phyloP scores from a whole-genome alignment of 2,329 filamentous ascomycete species.

The Alternaria sp. region DNA sequence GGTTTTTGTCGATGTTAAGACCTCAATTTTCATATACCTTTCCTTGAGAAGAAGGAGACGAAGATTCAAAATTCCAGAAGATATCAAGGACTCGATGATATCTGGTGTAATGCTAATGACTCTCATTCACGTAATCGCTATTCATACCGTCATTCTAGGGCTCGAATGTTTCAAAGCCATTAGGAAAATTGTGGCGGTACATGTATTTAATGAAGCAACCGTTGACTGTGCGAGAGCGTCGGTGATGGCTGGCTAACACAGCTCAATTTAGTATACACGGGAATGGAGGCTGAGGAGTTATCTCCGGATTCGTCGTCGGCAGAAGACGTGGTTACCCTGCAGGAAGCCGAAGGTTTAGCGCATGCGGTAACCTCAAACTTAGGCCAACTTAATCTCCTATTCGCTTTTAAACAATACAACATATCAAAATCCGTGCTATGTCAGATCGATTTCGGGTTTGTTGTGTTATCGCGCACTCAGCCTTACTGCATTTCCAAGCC shows the following conservation, averaged over 20 bases:
- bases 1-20: too few species aligned
- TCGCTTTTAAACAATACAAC: neutral
- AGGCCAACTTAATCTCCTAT: slow-evolving; percentile 4
- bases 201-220: neutral
- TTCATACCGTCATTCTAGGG: neutral
- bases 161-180: neutral
- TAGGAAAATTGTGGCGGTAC: neutral
- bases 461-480: neutral
- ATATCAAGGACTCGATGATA: neutral
- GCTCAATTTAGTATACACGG: neutral
- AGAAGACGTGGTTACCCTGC: slow-evolving; percentile 1
- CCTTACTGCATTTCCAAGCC: neutral
- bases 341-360: slow-evolving; percentile 12
- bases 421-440: neutral
- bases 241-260: slow-evolving; percentile 3
- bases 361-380: slow-evolving; percentile 3
- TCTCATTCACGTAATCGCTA: neutral
- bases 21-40: neutral
- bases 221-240: neutral
- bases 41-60: neutral
- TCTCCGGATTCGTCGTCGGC: neutral
- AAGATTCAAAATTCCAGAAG: neutral
- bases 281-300: neutral
- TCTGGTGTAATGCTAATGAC: neutral
- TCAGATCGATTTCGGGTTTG: neutral